These are phyloP conservation scores for Tetragonia tetragonoides DNA, from an alignment of 148 eudicot genomes.

Conservation along the genomic window DNA sequence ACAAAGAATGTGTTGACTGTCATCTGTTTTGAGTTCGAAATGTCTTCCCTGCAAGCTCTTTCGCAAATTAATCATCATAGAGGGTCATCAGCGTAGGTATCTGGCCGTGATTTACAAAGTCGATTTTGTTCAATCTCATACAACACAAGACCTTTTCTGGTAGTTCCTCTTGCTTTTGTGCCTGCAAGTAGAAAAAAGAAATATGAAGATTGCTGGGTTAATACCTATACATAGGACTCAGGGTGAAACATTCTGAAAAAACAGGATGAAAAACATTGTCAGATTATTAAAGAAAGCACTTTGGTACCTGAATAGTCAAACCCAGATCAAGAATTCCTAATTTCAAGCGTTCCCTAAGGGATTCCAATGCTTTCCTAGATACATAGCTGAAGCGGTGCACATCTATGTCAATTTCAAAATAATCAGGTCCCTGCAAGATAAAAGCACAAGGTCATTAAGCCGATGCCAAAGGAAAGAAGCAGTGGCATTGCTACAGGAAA, in stretches of 20 bases:
- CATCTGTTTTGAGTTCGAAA: conserved; percentile 20
- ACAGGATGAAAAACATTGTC: not conserved
- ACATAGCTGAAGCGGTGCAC: conserved; percentile 88
- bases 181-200: conserved; percentile 38
- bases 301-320: conserved; percentile 72
- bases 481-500: no score
- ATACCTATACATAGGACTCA: not conserved
- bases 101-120: conserved; percentile 75
- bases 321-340: conserved; percentile 73
- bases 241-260: not conserved
- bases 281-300: no score
- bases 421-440: conserved; percentile 65
- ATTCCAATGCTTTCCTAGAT: conserved; percentile 76
- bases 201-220: not conserved
- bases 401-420: conserved; percentile 89
- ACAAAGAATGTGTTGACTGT: conserved; percentile 28
- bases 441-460: not conserved
- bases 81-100: conserved; percentile 53
- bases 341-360: conserved; percentile 69
- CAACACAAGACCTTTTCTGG: conserved; percentile 89
- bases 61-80: conserved; percentile 24
- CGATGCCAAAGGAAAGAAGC: no score
- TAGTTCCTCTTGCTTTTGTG: conserved; percentile 79
- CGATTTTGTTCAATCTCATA: conserved; percentile 65
- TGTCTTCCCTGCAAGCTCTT: conserved; percentile 15